Conservation (phyloP, 2,329 filamentous ascomycete genomes). For the Calonectria honghensis region DNA sequence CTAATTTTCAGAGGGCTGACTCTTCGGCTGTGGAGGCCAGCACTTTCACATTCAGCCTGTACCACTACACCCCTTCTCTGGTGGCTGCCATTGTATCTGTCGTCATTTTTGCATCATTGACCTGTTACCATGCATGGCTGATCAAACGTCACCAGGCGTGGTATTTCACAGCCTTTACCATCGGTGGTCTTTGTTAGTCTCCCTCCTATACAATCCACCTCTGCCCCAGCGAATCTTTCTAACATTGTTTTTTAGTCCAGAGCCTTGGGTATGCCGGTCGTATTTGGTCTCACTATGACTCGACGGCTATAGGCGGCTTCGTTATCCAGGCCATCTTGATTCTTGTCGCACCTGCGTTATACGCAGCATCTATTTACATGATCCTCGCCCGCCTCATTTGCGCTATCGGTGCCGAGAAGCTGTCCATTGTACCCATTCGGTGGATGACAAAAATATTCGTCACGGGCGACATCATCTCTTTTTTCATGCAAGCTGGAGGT, state of each 20-base stretch:
- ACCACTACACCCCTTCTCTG: slow-evolving; percentile 24
- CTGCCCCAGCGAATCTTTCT: neutral
- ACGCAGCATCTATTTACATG: slow-evolving; percentile 67
- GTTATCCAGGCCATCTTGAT: slow-evolving; percentile 5
- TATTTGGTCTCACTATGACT: slow-evolving; percentile 27
- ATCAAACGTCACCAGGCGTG: neutral
- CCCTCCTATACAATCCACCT: neutral
- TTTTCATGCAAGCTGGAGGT: slow-evolving; percentile 53
- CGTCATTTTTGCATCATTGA: slow-evolving; percentile 12
- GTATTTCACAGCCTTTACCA: slow-evolving; percentile 26
- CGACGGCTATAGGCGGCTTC: slow-evolving; percentile 7
- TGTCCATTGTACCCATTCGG: slow-evolving; percentile 62
- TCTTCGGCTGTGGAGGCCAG: neutral
- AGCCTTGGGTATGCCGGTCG: slow-evolving; percentile 14
- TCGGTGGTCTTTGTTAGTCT: slow-evolving; percentile 29
- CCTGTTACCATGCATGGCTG: slow-evolving; percentile 5
- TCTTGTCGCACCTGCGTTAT: slow-evolving; percentile 62
- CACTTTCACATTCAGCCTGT: neutral
- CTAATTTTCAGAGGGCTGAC: neutral
- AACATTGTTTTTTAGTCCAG: neutral
- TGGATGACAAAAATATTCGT: slow-evolving; percentile 71
- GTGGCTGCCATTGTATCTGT: neutral
- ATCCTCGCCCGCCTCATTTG: slow-evolving; percentile 62
- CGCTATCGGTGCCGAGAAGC: slow-evolving; percentile 58
- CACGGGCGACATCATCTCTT: slow-evolving; percentile 66